These are phyloP conservation scores for Knoxia roxburghii DNA, from an alignment of 257 asterid species.

Conservation along the genomic window DNA sequence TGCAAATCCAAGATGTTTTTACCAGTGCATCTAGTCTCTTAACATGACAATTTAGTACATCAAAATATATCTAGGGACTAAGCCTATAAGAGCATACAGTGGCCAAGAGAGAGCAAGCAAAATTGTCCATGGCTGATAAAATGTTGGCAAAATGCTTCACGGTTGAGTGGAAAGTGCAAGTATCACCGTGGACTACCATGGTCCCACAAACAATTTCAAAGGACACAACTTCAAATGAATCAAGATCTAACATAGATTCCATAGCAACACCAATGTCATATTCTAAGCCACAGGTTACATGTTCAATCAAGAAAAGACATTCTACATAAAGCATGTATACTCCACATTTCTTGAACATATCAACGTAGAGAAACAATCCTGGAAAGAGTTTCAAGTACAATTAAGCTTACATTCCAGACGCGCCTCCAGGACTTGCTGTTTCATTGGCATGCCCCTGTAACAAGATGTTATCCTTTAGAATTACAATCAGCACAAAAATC, in stretches of 20 bases:
- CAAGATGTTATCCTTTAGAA: conserved; percentile 7
- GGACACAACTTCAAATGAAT: not conserved
- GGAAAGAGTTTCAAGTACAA: conserved; percentile 1
- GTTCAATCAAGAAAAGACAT: not conserved
- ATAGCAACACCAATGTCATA: not conserved
- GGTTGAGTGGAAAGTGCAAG: not conserved
- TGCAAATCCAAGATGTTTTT: no score
- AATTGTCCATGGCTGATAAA: not conserved
- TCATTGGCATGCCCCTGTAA: conserved; percentile 57
- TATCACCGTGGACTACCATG: not conserved
- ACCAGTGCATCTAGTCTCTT: no score
- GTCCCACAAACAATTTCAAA: not conserved
- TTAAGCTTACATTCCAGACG: conserved; percentile 49
- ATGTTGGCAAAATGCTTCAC: not conserved
- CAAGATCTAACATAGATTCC: not conserved
- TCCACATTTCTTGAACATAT: not conserved
- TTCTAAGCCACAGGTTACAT: not conserved
- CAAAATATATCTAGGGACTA: no score
- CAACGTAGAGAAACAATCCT: not conserved
- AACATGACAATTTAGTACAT: no score
- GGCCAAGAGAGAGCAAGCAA: not conserved
- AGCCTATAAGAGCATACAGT: not conserved
- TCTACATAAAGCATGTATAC: not conserved
- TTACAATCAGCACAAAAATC: not conserved
- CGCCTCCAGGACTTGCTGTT: conserved; percentile 48